Evolutionary conservation across 257 asterid species (phyloP), one percentile per base, ranked within the genome.

Genomic region (Solanum virginianum): DNA sequence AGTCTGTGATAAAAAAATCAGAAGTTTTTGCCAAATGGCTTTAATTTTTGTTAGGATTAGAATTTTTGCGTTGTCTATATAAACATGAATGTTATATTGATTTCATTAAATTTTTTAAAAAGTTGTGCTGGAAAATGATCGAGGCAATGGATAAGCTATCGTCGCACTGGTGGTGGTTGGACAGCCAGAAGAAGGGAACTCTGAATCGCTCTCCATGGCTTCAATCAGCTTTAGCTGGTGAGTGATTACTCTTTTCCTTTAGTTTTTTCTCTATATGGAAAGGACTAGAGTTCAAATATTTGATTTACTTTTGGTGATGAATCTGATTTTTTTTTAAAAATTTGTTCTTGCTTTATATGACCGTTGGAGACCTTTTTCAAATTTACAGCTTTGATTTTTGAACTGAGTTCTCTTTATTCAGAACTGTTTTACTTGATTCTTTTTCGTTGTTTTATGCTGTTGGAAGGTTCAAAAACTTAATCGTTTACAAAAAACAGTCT

Each of bases 151-250:
- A 85, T 72, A 86, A 81, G 89, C 86, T 84, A 56, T 90, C 94
- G 66, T 88, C 98, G 47, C 94, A 89, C 81, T 91, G 94, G 91
- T 96, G 99, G 98, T 96, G 98, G 98, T 83, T 94, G 66, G 98
- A 96, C 60, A 90, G 91, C 77, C 94, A 89, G 88, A 91, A 75
- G 72, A 89, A 90, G 83, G 84, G 81, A 22, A 82, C 57, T 86
- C 80, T 87, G 6, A 91, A 85, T 83, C 91, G 98, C 14, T 91
- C 98, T 29, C 92, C 96, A 4, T 96, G 99, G 99, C 98, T 96
- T 54, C 98, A 91, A 84, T 91, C 97, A 24, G 89, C 98, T 10
- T 93, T 96, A 84, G 85, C 97, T 11, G 98, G 98, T 93, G 56
- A 80, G 13, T 17, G 3, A 32, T 39, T 72, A 45, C 80, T 70